A percentile compares a stretch with the other conserved stretches of the same genome.
phyloP scores from a whole-genome alignment of 495 filamentous ascomycete genomes.

The Xylaria venustula region DNA sequence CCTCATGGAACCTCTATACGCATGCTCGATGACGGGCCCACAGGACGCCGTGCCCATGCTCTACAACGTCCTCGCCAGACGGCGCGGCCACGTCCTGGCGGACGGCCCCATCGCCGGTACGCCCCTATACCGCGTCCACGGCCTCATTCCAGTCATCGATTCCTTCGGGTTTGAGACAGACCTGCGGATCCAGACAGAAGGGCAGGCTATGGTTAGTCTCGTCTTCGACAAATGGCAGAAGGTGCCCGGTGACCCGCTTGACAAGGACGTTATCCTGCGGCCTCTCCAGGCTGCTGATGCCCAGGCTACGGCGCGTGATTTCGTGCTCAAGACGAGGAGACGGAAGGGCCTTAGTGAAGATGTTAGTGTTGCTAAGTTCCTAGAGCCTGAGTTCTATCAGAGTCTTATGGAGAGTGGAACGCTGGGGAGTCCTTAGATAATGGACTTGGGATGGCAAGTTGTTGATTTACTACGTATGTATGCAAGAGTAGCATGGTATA shows the following conservation, averaged over 20 bases:
- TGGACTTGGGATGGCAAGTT: not conserved
- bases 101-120: conserved; percentile 95
- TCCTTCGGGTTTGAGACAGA: conserved; percentile 98
- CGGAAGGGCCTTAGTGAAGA: conserved; percentile 95
- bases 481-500: too few species aligned
- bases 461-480: too few species aligned
- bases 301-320: conserved; percentile 87
- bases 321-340: conserved; percentile 91
- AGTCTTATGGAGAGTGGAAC: conserved; percentile 86
- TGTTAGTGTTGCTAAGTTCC: conserved; percentile 89
- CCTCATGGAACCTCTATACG: conserved; percentile 94
- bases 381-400: conserved; percentile 90
- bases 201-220: conserved; percentile 83
- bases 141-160: conserved; percentile 93
- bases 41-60: conserved; percentile 84
- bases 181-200: conserved; percentile 91
- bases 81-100: conserved; percentile 87
- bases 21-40: conserved; percentile 87
- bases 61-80: conserved; percentile 86
- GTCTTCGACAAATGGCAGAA: conserved; percentile 95
- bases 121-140: conserved; percentile 86
- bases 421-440: conserved; percentile 54
- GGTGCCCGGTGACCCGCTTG: conserved; percentile 92
- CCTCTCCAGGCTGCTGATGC: conserved; percentile 84
- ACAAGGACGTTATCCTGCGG: conserved; percentile 76